These are phyloP conservation scores for Miscanthus sacchariflorus DNA, from an alignment of 202 grass and related monocot genomes.

Conservation along the genomic window DNA sequence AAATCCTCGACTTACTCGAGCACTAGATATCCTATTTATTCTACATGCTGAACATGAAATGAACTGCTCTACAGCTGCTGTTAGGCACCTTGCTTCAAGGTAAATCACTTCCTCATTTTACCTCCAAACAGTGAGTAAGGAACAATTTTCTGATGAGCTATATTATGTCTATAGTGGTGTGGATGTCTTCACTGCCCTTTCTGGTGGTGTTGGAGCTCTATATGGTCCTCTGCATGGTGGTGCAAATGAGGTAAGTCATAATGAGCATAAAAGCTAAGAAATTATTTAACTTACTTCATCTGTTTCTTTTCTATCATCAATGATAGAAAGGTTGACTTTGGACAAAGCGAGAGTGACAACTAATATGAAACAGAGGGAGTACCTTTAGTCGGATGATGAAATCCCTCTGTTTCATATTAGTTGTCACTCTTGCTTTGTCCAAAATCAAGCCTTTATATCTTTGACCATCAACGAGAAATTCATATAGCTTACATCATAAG, in stretches of 20 bases:
- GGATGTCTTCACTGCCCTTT: conserved; percentile 96
- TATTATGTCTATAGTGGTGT: conserved; percentile 75
- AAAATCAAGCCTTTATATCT: not conserved
- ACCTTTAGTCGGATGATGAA: not conserved
- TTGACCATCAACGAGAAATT: not conserved
- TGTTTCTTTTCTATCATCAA: not conserved
- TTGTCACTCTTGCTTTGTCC: not conserved
- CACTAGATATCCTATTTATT: conserved; percentile 92
- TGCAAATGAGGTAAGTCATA: conserved; percentile 84
- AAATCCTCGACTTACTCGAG: conserved; percentile 82
- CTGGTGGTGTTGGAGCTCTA: conserved; percentile 94
- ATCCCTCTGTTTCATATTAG: not conserved
- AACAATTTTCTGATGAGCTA: conserved; percentile 43
- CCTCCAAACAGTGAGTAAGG: conserved; percentile 1
- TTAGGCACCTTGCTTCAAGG: conserved; percentile 98
- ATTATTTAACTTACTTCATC: not conserved
- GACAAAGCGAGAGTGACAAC: not conserved
- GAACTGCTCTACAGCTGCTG: conserved; percentile 97
- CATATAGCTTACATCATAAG: not conserved
- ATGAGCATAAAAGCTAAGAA: not conserved
- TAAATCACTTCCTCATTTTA: conserved; percentile 43
- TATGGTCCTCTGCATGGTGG: conserved; percentile 99
- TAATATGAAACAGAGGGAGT: not conserved
- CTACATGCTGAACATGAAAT: conserved; percentile 99
- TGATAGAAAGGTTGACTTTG: not conserved